Conservation (phyloP, 1,139 yeast species). For the Nakaseomyces bracarensis region DNA sequence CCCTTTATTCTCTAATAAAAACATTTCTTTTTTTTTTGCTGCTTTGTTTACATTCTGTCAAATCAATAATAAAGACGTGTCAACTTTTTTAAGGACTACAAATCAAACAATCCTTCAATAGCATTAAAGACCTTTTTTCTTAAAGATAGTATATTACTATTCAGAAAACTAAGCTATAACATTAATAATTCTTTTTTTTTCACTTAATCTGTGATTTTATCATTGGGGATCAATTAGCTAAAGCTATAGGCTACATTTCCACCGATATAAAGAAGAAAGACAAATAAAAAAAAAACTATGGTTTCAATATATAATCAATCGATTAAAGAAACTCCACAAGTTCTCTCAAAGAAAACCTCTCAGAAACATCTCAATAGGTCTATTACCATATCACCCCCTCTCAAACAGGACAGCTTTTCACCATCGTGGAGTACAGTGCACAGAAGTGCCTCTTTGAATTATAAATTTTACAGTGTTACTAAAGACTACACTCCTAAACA, state of each 20-base stretch:
- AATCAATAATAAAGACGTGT: no score
- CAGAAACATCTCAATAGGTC: constrained; percentile 1
- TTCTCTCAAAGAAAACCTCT: not conserved
- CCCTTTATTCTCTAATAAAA: no score
- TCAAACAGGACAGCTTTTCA: not conserved
- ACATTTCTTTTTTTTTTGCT: no score
- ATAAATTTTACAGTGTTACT: constrained; percentile 10
- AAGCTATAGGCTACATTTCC: not conserved
- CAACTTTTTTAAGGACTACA: no score
- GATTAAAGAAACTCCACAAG: not conserved
- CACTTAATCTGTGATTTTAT: no score
- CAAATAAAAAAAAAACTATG: not conserved
- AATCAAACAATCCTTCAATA: no score
- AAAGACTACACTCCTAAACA: constrained; percentile 8
- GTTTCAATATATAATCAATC: constrained; percentile 6
- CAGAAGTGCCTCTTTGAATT: constrained; percentile 7
- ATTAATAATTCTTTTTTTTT: no score
- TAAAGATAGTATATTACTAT: no score
- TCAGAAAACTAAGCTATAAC: no score
- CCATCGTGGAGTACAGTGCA: constrained; percentile 8
- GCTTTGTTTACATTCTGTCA: no score
- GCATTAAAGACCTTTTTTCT: no score
- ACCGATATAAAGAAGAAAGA: not conserved
- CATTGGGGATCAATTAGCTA: no score
- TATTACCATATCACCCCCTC: constrained; percentile 2